These are phyloP conservation scores for Fusarium denticulatum DNA, from an alignment of 2,329 filamentous ascomycete genomes.

Conservation along the genomic window DNA sequence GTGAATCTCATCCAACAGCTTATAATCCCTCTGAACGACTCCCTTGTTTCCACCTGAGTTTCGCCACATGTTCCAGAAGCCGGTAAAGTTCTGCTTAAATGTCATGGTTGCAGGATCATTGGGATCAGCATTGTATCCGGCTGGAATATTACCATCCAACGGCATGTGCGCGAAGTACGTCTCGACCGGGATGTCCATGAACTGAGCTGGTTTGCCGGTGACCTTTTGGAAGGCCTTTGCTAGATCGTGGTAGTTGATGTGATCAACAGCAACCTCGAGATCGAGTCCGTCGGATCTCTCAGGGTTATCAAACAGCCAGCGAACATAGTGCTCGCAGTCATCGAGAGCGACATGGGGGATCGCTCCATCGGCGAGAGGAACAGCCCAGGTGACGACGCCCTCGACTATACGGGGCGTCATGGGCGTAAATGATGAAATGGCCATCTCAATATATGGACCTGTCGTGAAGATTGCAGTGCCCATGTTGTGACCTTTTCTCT, in stretches of 20 bases:
- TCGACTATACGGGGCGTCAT: slow-evolving; percentile 6
- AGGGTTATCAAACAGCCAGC: slow-evolving; percentile 14
- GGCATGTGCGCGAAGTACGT: neutral
- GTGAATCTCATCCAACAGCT: slow-evolving; percentile 24
- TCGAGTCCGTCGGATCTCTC: slow-evolving; percentile 1
- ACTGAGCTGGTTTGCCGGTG: slow-evolving; percentile 15
- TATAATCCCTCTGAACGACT: slow-evolving; percentile 2
- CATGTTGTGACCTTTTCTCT: slow-evolving; percentile 33
- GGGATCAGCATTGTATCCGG: neutral
- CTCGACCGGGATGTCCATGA: neutral
- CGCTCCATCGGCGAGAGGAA: neutral
- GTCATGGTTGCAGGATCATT: slow-evolving; percentile 11
- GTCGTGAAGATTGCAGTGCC: slow-evolving; percentile 2
- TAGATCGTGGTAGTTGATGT: neutral
- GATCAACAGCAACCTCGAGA: slow-evolving; percentile 17
- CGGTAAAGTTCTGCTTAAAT: slow-evolving; percentile 8
- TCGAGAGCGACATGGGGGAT: slow-evolving; percentile 17
- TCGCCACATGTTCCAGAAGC: slow-evolving; percentile 23
- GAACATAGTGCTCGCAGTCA: slow-evolving; percentile 23
- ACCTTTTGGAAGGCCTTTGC: slow-evolving; percentile 16
- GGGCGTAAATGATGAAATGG: neutral
- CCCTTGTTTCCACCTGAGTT: slow-evolving; percentile 10
- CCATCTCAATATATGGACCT: slow-evolving; percentile 21
- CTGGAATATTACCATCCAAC: fast-evolving
- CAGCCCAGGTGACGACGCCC: slow-evolving; percentile 18